A percentile compares a stretch with the other conserved stretches of the same genome.
Conservation (phyloP, 495 filamentous ascomycete genomes). For the Aspergillus conjunctus region DNA sequence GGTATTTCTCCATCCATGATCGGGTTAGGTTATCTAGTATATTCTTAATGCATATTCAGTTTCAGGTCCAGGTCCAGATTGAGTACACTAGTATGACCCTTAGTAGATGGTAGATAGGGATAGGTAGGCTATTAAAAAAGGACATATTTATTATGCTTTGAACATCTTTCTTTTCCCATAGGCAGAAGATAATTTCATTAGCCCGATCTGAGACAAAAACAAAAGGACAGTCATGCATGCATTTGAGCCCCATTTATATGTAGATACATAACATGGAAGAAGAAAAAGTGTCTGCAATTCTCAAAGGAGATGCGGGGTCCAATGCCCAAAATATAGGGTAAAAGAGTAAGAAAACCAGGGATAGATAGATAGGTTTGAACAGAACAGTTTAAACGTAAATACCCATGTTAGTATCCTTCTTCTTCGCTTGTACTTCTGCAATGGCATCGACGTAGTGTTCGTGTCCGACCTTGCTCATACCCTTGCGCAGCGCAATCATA, state of each 20-base stretch:
- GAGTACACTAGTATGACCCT: too few species aligned
- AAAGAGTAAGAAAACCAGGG: background rate
- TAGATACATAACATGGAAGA: constrained; percentile 38
- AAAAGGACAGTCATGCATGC: constrained; percentile 8
- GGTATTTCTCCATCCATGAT: constrained; percentile 2
- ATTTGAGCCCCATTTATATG: constrained; percentile 16
- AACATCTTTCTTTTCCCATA: constrained; percentile 2
- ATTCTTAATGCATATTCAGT: constrained; percentile 7
- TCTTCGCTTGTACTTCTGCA: constrained; percentile 95
- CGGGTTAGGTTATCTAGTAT: too few species aligned
- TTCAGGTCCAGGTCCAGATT: background rate
- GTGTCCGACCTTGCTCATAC: constrained; percentile 90
- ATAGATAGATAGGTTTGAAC: background rate
- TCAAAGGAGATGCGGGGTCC: background rate
- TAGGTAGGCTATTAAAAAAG: background rate
- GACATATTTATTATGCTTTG: constrained; percentile 2
- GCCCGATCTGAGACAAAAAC: background rate
- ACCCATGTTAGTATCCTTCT: constrained; percentile 78
- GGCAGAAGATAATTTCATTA: background rate
- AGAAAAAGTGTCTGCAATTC: background rate
- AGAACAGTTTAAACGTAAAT: constrained; percentile 49
- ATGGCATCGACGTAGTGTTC: constrained; percentile 99
- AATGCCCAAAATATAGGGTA: constrained; percentile 3
- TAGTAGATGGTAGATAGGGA: background rate
- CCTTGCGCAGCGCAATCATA: constrained; percentile 96